Conservation (phyloP, 2,329 filamentous ascomycete species). For the Fusarium hostae region DNA sequence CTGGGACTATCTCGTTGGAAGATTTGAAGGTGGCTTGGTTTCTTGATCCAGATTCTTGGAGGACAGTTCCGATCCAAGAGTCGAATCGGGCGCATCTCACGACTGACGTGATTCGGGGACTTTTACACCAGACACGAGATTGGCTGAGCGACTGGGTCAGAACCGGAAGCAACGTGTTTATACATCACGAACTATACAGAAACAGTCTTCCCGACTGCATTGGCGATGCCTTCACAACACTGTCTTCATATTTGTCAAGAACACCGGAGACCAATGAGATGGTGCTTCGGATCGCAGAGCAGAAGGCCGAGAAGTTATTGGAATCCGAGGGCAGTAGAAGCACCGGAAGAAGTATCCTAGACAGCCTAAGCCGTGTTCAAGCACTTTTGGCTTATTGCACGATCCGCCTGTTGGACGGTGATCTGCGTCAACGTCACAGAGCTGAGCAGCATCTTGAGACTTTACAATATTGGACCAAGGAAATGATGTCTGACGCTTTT, state of each 20-base stretch:
- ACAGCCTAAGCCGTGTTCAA: constrained; percentile 35
- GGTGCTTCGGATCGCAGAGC: constrained; percentile 17
- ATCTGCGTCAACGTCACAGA: constrained; percentile 34
- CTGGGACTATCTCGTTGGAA: constrained; percentile 1
- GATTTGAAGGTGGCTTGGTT: constrained; percentile 32
- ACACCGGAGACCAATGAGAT: constrained; percentile 25
- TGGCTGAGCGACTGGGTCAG: constrained; percentile 28
- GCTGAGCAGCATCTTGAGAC: constrained; percentile 36
- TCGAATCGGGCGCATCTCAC: constrained; percentile 6
- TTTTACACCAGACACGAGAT: constrained; percentile 1
- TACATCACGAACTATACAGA: constrained; percentile 22
- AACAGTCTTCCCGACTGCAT: constrained; percentile 9
- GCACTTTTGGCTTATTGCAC: constrained; percentile 38
- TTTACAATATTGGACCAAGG: constrained; percentile 28
- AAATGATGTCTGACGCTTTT: constrained; percentile 6
- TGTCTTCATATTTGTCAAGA: constrained; percentile 25
- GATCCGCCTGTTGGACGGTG: constrained; percentile 42
- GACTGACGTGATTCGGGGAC: not conserved
- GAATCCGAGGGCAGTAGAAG: not conserved
- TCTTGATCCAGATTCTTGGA: constrained; percentile 16
- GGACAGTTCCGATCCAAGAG: not conserved
- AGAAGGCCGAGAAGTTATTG: constrained; percentile 10
- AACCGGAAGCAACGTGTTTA: constrained; percentile 24
- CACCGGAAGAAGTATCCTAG: not conserved
- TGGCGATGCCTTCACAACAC: constrained; percentile 19